Percentiles rank a stretch among this genome's conserved stretches.
Evolutionary conservation across 305 asterid species (phyloP).

Genomic region (Fraxinus paxiana): DNA sequence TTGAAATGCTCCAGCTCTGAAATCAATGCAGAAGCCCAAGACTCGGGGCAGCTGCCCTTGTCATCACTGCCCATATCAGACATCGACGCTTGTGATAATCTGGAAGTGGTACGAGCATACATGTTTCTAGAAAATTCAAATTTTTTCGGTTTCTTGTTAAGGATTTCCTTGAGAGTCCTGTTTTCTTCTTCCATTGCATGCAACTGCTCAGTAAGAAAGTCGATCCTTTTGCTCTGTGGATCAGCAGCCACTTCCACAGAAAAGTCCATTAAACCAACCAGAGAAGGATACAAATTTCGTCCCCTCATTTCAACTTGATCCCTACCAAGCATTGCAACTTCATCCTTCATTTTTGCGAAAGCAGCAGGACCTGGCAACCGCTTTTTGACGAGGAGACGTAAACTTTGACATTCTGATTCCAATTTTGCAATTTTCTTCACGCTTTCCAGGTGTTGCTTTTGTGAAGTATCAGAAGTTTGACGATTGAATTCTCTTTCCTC

Average conservation of each 20-base stretch:
- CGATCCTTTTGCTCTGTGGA: slow-evolving; percentile 34
- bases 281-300: slow-evolving; percentile 39
- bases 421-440: slow-evolving; percentile 47
- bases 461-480: slow-evolving; percentile 50
- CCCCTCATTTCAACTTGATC: slow-evolving; percentile 39
- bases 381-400: slow-evolving; percentile 59
- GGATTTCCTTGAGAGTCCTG: slow-evolving; percentile 42
- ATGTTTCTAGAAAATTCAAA: slow-evolving; percentile 22
- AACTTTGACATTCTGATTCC: slow-evolving; percentile 65
- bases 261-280: slow-evolving; percentile 34
- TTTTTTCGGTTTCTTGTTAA: slow-evolving; percentile 32
- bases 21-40: slow-evolving; percentile 59
- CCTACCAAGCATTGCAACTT: slow-evolving; percentile 48
- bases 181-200: slow-evolving; percentile 56
- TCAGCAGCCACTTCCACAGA: slow-evolving; percentile 30
- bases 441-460: slow-evolving; percentile 56
- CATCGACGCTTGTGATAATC: slow-evolving; percentile 30
- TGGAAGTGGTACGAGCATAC: slow-evolving; percentile 29
- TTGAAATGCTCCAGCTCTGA: slow-evolving; percentile 56
- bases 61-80: slow-evolving; percentile 70
- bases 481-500: slow-evolving; percentile 69
- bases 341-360: slow-evolving; percentile 60
- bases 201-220: slow-evolving; percentile 47
- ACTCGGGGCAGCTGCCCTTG: slow-evolving; percentile 55
- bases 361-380: slow-evolving; percentile 71